Percentiles rank a stretch among this genome's conserved stretches.
These are phyloP conservation scores for Pisolithus thermaeus DNA, from an alignment of 1,284 basidiomycete species.

Conservation along the genomic window DNA sequence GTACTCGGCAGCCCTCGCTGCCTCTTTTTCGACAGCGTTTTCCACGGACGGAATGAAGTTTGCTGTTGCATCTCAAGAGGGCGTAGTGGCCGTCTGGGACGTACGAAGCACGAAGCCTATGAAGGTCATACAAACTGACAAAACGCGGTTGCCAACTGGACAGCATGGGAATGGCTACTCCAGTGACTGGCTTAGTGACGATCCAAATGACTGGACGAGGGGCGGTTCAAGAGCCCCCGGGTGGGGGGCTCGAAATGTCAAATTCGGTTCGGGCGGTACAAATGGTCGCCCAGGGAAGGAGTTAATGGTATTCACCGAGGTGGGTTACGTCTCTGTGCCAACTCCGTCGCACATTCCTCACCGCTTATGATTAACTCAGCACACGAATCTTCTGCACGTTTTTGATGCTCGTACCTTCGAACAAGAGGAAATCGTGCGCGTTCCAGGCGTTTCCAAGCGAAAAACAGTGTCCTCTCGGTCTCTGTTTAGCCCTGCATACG, in stretches of 20 bases:
- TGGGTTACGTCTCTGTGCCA: slow-evolving; percentile 27
- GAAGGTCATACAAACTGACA: slow-evolving; percentile 57
- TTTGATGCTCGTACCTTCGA: slow-evolving; percentile 80
- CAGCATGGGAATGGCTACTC: slow-evolving; percentile 37
- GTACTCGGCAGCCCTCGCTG: slow-evolving; percentile 45
- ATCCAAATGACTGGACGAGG: slow-evolving; percentile 61
- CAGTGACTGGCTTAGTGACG: slow-evolving; percentile 54
- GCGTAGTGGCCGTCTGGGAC: slow-evolving; percentile 76
- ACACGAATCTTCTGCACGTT: slow-evolving; percentile 69
- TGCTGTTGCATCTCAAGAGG: slow-evolving; percentile 83
- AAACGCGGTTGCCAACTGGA: slow-evolving; percentile 32
- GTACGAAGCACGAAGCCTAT: slow-evolving; percentile 66
- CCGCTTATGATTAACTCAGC: slow-evolving; percentile 35
- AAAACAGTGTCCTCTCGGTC: slow-evolving; percentile 19
- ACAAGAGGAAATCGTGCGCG: slow-evolving; percentile 60
- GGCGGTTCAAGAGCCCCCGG: slow-evolving; percentile 55
- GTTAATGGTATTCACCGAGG: slow-evolving; percentile 79
- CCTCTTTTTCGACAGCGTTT: slow-evolving; percentile 83
- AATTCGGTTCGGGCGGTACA: slow-evolving; percentile 57
- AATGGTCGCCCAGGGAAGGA: slow-evolving; percentile 44
- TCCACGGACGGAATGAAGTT: slow-evolving; percentile 76
- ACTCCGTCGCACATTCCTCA: slow-evolving; percentile 8
- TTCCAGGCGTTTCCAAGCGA: slow-evolving; percentile 39
- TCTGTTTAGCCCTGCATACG: slow-evolving; percentile 9
- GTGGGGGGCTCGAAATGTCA: slow-evolving; percentile 73